Conservation (phyloP, 768 basidiomycete genomes). For the Suillus subluteus region DNA sequence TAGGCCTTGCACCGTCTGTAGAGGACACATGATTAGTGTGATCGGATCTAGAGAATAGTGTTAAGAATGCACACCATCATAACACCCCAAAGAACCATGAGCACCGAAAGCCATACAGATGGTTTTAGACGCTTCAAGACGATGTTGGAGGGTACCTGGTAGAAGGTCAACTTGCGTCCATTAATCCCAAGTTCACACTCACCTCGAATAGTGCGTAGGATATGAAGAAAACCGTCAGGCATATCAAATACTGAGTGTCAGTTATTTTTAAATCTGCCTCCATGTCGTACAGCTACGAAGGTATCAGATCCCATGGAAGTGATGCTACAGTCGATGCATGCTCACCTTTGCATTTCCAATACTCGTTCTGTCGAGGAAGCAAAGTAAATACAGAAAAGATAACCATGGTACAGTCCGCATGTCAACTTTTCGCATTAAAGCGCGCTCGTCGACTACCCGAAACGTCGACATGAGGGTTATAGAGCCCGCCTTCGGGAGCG, state of each 20-base stretch:
- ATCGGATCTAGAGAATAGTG: too few relatives aligned
- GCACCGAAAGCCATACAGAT: constrained; percentile 72
- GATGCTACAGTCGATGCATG: constrained; percentile 7
- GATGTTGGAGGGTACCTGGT: constrained; percentile 68
- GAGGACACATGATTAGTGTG: constrained; percentile 13
- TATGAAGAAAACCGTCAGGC: constrained; percentile 63
- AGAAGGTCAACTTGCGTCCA: neutral
- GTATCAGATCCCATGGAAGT: neutral
- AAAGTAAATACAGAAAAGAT: constrained; percentile 75
- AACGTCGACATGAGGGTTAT: constrained; percentile 54
- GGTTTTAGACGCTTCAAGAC: constrained; percentile 75
- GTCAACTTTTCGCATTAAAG: constrained; percentile 72
- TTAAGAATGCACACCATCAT: constrained; percentile 58
- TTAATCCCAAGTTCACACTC: constrained; percentile 13
- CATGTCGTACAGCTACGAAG: constrained; percentile 62
- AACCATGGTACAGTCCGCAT: constrained; percentile 69
- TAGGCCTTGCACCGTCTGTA: constrained; percentile 72
- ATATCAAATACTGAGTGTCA: constrained; percentile 67
- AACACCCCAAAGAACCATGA: constrained; percentile 78
- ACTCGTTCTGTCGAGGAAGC: constrained; percentile 66
- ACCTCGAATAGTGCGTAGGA: constrained; percentile 76
- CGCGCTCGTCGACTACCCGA: constrained; percentile 69
- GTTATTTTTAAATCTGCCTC: constrained; percentile 59
- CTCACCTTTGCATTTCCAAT: constrained; percentile 46
- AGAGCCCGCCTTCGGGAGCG: constrained; percentile 18